Conservation (phyloP, 2,329 filamentous ascomycete species). For the Verruconis gallopava region DNA sequence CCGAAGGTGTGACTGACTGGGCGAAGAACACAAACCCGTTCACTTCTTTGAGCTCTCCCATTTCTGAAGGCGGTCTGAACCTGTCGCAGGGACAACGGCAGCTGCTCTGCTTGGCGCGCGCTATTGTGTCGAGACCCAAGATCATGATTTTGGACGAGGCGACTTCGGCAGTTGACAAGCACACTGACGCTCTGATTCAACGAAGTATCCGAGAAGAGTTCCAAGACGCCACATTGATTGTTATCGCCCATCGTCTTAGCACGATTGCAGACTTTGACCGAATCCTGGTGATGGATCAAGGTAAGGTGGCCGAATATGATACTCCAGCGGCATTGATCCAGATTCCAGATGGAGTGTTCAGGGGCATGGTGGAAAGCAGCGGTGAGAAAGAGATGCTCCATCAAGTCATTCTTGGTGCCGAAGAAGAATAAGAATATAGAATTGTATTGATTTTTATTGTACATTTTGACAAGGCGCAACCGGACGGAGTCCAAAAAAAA, state of each 20-base stretch:
- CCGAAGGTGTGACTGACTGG: neutral
- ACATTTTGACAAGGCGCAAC: no score
- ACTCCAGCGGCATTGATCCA: slow-evolving; percentile 49
- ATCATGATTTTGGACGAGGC: slow-evolving; percentile 74
- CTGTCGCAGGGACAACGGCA: slow-evolving; percentile 15
- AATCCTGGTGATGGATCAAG: slow-evolving; percentile 10
- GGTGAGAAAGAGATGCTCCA: slow-evolving; percentile 23
- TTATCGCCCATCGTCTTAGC: slow-evolving; percentile 12
- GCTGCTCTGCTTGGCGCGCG: slow-evolving; percentile 16
- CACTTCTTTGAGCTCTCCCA: slow-evolving; percentile 11
- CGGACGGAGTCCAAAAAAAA: no score
- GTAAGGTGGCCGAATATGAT: slow-evolving; percentile 43
- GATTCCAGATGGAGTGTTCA: slow-evolving; percentile 39
- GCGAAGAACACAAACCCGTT: slow-evolving; percentile 14
- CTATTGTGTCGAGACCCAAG: slow-evolving; percentile 40
- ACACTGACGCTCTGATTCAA: slow-evolving; percentile 62
- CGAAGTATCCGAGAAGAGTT: slow-evolving; percentile 48
- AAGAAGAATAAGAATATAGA: no score
- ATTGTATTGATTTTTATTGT: no score
- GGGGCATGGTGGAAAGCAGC: slow-evolving; percentile 37
- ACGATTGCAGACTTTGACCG: slow-evolving; percentile 12
- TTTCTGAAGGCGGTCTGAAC: slow-evolving; percentile 14
- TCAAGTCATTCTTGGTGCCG: slow-evolving; percentile 16
- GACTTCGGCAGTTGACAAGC: slow-evolving; percentile 66
- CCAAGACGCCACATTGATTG: slow-evolving; percentile 9